Percentiles rank a stretch among this genome's conserved stretches.
phyloP scores from a whole-genome alignment of 495 filamentous ascomycete species.

The Aspergillus incahuasiensis region DNA sequence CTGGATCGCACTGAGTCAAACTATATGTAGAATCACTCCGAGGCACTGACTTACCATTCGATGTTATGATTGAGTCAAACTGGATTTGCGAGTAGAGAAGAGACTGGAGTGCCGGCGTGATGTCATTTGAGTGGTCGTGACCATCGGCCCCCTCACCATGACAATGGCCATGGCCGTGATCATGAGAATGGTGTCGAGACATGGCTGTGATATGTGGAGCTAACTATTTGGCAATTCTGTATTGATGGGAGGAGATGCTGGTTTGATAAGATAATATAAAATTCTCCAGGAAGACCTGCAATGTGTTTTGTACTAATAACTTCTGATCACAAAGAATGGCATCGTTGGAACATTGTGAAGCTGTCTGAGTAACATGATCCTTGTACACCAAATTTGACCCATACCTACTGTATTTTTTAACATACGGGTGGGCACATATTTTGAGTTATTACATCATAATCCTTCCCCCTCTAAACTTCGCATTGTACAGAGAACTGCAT shows the following conservation, averaged over 20 bases:
- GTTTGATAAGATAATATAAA: not conserved
- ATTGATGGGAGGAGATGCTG: not conserved
- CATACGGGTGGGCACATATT: too few species aligned
- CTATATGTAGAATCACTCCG: not conserved
- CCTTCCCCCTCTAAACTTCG: too few species aligned
- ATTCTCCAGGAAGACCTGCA: not conserved
- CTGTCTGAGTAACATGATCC: not conserved
- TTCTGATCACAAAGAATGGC: not conserved
- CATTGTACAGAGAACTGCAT: too few species aligned
- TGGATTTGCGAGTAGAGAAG: slow-evolving; percentile 87
- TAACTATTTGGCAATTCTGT: not conserved
- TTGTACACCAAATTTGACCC: too few species aligned
- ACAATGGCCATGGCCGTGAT: slow-evolving; percentile 35
- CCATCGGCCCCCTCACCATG: slow-evolving; percentile 37
- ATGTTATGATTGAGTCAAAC: slow-evolving; percentile 76
- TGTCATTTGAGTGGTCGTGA: slow-evolving; percentile 86
- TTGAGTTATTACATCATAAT: too few species aligned
- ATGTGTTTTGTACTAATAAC: not conserved
- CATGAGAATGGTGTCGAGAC: slow-evolving; percentile 44
- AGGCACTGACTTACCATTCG: slow-evolving; percentile 57
- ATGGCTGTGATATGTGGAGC: slow-evolving; percentile 16
- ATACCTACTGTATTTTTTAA: too few species aligned
- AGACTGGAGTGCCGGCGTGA: slow-evolving; percentile 81
- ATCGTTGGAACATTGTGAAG: not conserved
- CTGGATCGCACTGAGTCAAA: slow-evolving; percentile 19